Conservation (phyloP, 129 eudicot species). For the Logfia minima region DNA sequence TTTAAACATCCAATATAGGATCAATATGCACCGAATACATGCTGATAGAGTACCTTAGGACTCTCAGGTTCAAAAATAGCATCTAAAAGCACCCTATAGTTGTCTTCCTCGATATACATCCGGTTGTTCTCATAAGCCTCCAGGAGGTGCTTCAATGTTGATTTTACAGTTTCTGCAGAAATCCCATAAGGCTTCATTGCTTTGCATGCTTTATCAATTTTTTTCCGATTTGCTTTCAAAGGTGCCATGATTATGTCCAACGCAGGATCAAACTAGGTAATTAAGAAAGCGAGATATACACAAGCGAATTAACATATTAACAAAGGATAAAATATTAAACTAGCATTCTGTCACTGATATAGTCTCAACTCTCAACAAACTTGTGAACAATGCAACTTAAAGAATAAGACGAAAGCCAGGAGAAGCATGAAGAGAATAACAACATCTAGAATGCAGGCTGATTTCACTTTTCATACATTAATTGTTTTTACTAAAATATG, state of each 20-base stretch:
- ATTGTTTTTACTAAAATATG: background rate
- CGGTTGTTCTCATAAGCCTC: constrained; percentile 46
- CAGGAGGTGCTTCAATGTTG: constrained; percentile 44
- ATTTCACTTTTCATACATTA: background rate
- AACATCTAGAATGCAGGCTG: background rate
- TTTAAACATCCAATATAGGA: background rate
- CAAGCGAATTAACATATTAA: background rate
- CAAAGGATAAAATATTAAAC: background rate
- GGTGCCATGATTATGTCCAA: constrained; percentile 23
- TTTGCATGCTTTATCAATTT: constrained; percentile 41
- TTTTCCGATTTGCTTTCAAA: background rate
- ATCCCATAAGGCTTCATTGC: constrained; percentile 50
- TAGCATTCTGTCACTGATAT: background rate
- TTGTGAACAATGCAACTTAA: background rate
- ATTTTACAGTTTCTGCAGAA: constrained; percentile 33
- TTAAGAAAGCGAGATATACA: background rate
- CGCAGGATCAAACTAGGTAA: background rate
- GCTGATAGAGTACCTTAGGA: constrained; percentile 30
- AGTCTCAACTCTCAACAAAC: background rate
- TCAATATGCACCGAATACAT: background rate
- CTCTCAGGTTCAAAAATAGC: constrained; percentile 46
- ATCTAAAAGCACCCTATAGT: constrained; percentile 49
- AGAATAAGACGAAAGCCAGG: too few species aligned
- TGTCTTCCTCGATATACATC: constrained; percentile 52
- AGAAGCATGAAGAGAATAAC: too few species aligned